Percentiles rank a stretch among this genome's conserved stretches.
These are phyloP conservation scores for Metschnikowia shivogae DNA, from an alignment of 805 yeast genomes.

Conservation along the genomic window DNA sequence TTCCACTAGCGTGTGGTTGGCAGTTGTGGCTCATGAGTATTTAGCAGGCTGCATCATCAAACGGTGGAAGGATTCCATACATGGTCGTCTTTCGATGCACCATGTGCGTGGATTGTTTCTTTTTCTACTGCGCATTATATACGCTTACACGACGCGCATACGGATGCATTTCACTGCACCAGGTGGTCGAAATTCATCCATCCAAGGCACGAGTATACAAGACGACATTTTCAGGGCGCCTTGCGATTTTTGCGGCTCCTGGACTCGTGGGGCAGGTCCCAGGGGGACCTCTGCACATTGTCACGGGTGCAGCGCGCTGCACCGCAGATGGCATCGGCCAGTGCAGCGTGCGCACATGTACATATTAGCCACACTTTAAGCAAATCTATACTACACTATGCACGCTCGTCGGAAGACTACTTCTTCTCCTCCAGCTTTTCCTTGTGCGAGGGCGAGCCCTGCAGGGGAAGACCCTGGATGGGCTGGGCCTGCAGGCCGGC, in stretches of 20 bases:
- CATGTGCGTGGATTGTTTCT: conserved; percentile 2
- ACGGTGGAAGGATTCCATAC: too few species aligned
- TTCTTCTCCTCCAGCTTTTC: conserved; percentile 18
- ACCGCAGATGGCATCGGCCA: not conserved
- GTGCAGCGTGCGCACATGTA: conserved; percentile 2
- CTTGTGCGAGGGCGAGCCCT: conserved; percentile 14
- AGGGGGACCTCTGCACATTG: too few species aligned
- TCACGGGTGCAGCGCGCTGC: conserved; percentile 1
- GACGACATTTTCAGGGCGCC: too few species aligned
- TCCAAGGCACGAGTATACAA: too few species aligned
- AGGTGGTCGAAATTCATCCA: not conserved
- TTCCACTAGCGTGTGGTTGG: too few species aligned
- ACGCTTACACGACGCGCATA: conserved; percentile 2
- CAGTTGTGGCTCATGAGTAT: too few species aligned
- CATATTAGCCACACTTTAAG: not conserved
- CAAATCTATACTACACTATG: conserved; percentile 11
- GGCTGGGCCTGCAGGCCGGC: conserved; percentile 12
- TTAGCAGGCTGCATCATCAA: too few species aligned
- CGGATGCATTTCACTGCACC: not conserved
- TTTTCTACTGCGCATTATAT: conserved; percentile 1
- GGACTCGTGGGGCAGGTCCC: too few species aligned
- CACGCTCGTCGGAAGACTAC: conserved; percentile 6
- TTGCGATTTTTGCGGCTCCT: too few species aligned
- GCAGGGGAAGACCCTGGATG: conserved; percentile 11
- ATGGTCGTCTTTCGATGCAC: not conserved